phyloP scores from a whole-genome alignment of 257 asterid genomes.

The Henckelia pumila region DNA sequence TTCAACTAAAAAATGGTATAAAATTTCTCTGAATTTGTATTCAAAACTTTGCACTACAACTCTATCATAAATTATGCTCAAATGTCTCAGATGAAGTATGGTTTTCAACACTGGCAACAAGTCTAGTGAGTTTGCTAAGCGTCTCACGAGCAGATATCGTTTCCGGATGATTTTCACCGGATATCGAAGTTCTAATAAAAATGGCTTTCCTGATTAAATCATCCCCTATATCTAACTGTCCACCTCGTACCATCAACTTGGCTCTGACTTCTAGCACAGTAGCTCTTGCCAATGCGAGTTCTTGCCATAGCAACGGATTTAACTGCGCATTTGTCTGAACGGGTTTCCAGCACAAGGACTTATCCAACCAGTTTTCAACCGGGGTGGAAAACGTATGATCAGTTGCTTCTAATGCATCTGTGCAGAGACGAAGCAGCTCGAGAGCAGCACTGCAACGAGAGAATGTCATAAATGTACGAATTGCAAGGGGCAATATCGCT shows the following conservation, averaged over 20 bases:
- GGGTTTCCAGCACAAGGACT: constrained; percentile 83
- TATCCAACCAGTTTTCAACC: constrained; percentile 81
- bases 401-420: constrained; percentile 77
- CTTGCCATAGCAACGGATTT: constrained; percentile 93
- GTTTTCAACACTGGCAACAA: constrained; percentile 61
- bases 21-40: constrained; percentile 26
- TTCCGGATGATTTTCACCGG: constrained; percentile 89
- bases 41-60: constrained; percentile 26
- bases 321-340: constrained; percentile 77
- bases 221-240: constrained; percentile 77
- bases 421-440: constrained; percentile 77
- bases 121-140: constrained; percentile 72
- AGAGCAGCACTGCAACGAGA: constrained; percentile 72
- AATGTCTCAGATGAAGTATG: constrained; percentile 54
- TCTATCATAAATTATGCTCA: constrained; percentile 31
- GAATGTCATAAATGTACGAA: constrained; percentile 56
- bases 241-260: constrained; percentile 88
- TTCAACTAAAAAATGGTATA: neutral
- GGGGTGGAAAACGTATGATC: constrained; percentile 73
- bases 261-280: constrained; percentile 81
- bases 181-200: constrained; percentile 75
- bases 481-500: constrained; percentile 63
- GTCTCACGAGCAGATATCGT: constrained; percentile 86
- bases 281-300: constrained; percentile 85
- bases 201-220: constrained; percentile 85